Conservation (phyloP, 306 rosid genomes). For the Vigna mungo region DNA sequence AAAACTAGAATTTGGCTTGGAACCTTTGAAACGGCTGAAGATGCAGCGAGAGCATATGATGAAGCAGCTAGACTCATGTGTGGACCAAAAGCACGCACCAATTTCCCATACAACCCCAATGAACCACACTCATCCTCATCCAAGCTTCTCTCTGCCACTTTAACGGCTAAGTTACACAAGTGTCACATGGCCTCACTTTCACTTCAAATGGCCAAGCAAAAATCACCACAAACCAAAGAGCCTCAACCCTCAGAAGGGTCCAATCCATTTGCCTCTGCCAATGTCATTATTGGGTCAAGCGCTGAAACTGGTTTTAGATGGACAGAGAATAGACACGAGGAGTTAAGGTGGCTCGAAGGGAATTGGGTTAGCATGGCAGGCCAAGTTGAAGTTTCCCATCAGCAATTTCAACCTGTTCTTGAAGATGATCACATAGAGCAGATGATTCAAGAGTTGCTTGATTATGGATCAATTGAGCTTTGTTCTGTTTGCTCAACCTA, state of each 20-base stretch:
- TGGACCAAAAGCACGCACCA: conserved; percentile 77
- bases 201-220: conserved; percentile 65
- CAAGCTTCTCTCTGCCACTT: conserved; percentile 67
- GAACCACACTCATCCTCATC: conserved; percentile 59
- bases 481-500: conserved; percentile 60
- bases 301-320: conserved; percentile 41
- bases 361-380: conserved; percentile 47
- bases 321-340: conserved; percentile 36
- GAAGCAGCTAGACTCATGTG: conserved; percentile 90
- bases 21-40: conserved; percentile 85
- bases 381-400: conserved; percentile 44
- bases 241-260: conserved; percentile 39
- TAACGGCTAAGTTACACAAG: conserved; percentile 73
- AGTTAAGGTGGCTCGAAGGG: conserved; percentile 42
- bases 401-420: conserved; percentile 66
- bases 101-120: conserved; percentile 68
- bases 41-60: conserved; percentile 91
- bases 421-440: conserved; percentile 88
- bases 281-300: conserved; percentile 43
- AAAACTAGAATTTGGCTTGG: conserved; percentile 90
- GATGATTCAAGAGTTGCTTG: conserved; percentile 85
- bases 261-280: background rate
- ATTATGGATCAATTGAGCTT: conserved; percentile 78
- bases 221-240: conserved; percentile 39
- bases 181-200: conserved; percentile 82